Evolutionary conservation across 306 rosid genomes (phyloP), one percentile per base, ranked within the genome.

Genomic region (Hylodesmum podocarpum): DNA sequence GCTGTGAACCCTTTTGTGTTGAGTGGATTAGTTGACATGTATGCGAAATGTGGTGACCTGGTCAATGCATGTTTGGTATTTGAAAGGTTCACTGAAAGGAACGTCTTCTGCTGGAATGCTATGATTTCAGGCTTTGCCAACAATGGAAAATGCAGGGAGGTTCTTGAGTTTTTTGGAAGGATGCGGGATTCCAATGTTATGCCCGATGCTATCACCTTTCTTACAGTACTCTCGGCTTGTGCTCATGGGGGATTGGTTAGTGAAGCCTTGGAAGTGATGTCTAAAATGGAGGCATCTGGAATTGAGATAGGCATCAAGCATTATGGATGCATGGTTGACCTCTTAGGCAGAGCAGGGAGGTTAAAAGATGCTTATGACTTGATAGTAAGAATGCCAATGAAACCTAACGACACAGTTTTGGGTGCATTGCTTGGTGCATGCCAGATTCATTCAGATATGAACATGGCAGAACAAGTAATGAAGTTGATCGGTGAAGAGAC

Each of bases 391-490:
- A 86, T 89, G 91, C 91, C 93, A 36, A 28, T 86, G 82, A 66
- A 85, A 74, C 89, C 93, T 57, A 89, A 88, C 78, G 82, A 84
- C 78, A 78, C 74, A 4, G 90, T 91, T 74, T 82, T 87, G 80
- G 92, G 91, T 27, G 88, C 91, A 34, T 73, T 88, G 89, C 88
- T 91, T 74, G 88, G 91, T 62, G 90, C 95, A 55, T 91, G 97
- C 72, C 70, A 82, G 73, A 74, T 85, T 82, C 90, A 91, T 81
- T 74, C 78, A 31, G 93, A 86, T 80, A 63, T 66, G 87, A 80
- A 76, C 51, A 73, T 88, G 87, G 85, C 95, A 8, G 90, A 86
- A 64, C 76, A 57, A 80, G 83, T 85, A 19, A 80, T 82, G 68
- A 77, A 80, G 50, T 78, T 85, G 55, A 6, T 82, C 41, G 22